phyloP scores from a whole-genome alignment of 306 rosid species.

The Glycine latifolia region DNA sequence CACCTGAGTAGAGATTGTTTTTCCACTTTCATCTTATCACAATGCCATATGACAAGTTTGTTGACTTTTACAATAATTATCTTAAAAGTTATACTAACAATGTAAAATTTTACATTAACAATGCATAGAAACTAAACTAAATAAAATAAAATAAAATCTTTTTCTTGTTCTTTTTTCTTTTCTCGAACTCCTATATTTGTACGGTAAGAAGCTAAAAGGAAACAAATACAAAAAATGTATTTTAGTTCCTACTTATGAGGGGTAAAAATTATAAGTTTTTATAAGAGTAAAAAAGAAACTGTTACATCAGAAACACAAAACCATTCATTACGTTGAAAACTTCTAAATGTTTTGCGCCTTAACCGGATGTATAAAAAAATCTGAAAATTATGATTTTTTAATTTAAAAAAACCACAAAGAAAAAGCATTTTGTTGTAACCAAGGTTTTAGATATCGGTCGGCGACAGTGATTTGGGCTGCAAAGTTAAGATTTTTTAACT shows the following conservation, averaged over 20 bases:
- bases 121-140: neutral
- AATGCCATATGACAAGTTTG: neutral
- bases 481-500: no score
- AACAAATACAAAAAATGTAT: neutral
- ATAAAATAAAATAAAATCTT: neutral
- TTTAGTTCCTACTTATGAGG: neutral
- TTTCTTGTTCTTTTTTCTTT: neutral
- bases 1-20: neutral
- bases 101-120: neutral
- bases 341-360: neutral
- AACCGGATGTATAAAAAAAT: neutral
- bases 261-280: neutral
- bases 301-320: neutral
- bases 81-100: neutral
- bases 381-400: no score
- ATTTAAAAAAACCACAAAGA: neutral
- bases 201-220: neutral
- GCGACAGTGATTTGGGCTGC: no score
- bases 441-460: no score
- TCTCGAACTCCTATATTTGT: slow-evolving; percentile 12
- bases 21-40: neutral
- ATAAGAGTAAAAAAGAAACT: neutral
- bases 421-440: no score
- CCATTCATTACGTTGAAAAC: neutral
- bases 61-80: neutral